Conservation (phyloP, 164 flowering plant species). For the Paratinospora sagittata region DNA sequence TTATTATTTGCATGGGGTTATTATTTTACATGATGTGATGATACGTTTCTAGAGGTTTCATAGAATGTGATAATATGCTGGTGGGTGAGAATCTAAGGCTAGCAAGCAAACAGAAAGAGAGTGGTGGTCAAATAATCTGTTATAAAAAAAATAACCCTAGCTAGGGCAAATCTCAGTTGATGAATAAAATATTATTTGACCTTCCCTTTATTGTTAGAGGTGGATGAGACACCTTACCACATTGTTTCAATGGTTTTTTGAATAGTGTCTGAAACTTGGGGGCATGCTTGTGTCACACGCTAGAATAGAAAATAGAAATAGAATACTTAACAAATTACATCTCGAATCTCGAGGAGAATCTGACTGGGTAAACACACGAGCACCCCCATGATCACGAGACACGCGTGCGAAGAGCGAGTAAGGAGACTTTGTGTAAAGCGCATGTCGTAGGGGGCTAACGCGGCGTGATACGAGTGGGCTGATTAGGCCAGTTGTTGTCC, state of each 20-base stretch:
- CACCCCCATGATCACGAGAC: background rate
- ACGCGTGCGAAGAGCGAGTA: background rate
- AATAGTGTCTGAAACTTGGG: background rate
- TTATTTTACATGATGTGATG: background rate
- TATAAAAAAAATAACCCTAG: background rate
- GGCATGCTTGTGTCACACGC: too few species aligned
- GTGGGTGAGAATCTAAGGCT: slow-evolving; percentile 7
- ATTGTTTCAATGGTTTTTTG: slow-evolving; percentile 1
- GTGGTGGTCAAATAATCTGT: background rate
- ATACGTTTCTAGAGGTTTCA: background rate
- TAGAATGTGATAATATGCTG: background rate
- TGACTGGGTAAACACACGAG: too few species aligned
- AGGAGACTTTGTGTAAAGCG: background rate
- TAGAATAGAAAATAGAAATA: too few species aligned
- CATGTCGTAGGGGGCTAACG: background rate
- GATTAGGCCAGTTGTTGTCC: background rate
- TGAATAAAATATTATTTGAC: slow-evolving; percentile 28
- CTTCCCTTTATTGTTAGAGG: slow-evolving; percentile 9
- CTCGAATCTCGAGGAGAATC: too few species aligned
- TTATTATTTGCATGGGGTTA: slow-evolving; percentile 2
- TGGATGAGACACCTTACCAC: slow-evolving; percentile 7
- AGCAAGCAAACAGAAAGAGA: slow-evolving; percentile 3
- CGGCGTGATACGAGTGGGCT: background rate
- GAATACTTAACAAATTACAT: too few species aligned
- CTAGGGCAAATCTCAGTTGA: slow-evolving; percentile 16